Evolutionary conservation across 139 green algal genomes (phyloP).

Genomic region (Coccomyxa sp.): DNA sequence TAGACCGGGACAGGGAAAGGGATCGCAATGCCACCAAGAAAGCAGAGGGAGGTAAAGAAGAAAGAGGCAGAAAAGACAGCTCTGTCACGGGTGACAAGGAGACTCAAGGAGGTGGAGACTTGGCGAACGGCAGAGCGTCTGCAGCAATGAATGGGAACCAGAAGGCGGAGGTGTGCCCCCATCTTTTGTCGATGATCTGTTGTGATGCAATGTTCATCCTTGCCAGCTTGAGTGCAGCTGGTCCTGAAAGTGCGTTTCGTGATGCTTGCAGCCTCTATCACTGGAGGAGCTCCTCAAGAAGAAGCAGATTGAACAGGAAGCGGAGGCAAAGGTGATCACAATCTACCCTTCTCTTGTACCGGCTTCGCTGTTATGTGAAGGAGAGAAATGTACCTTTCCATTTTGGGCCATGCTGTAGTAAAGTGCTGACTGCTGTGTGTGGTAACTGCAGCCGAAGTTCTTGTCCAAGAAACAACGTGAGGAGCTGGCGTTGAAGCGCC

Average conservation of each 20-base stretch:
- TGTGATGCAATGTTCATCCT: background rate
- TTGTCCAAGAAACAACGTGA: conserved; percentile 84
- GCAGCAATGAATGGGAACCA: background rate
- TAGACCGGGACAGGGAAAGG: background rate
- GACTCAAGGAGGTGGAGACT: background rate
- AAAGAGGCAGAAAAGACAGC: background rate
- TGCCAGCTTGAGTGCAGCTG: background rate
- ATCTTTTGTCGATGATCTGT: background rate
- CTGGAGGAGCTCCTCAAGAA: conserved; percentile 87
- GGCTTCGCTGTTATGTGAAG: background rate
- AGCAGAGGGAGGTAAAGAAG: background rate
- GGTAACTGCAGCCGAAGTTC: conserved; percentile 72
- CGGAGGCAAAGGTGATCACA: conserved; percentile 58
- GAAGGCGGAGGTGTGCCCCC: background rate
- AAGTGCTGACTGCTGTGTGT: background rate
- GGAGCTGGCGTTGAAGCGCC: conserved; percentile 66
- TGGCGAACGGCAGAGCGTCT: too few relatives aligned
- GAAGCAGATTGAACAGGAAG: conserved; percentile 68
- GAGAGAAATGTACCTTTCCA: background rate
- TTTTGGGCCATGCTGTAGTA: background rate
- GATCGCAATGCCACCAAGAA: background rate
- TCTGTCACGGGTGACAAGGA: background rate
- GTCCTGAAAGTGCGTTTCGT: background rate
- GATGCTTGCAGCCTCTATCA: conserved; percentile 67
- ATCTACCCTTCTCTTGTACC: background rate